phyloP scores from a whole-genome alignment of 2,329 filamentous ascomycete genomes.

The Fonsecaea nubica region DNA sequence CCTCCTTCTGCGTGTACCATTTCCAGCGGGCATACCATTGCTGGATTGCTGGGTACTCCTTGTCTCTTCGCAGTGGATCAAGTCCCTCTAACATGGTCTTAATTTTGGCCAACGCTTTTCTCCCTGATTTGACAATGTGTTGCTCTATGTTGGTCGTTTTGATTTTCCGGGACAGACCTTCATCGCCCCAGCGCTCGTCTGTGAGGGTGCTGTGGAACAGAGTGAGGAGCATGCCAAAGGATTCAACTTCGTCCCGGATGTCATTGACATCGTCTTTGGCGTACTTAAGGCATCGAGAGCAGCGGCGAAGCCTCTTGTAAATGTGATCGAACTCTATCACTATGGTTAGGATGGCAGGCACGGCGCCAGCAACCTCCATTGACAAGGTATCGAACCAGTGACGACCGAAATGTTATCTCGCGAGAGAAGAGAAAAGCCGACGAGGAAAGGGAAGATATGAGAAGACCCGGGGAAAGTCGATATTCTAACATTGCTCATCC shows the following conservation, averaged over 20 bases:
- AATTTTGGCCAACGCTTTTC: not conserved
- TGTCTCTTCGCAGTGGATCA: conserved; percentile 9
- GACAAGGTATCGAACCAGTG: not conserved
- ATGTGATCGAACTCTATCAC: conserved; percentile 1
- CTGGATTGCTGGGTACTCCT: not conserved
- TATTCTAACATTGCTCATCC: not conserved
- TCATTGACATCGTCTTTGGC: not conserved
- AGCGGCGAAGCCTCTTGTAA: conserved; percentile 6
- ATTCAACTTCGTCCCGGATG: conserved; percentile 3
- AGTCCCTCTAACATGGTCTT: not conserved
- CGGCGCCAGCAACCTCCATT: not conserved
- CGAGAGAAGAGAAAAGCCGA: not conserved
- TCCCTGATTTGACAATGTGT: conserved; percentile 15
- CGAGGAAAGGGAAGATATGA: not conserved
- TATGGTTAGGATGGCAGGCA: not conserved
- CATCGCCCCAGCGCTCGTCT: conserved; percentile 8
- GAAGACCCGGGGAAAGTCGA: not conserved
- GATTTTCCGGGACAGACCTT: conserved; percentile 12
- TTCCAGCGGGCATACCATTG: conserved; percentile 10
- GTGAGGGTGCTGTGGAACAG: conserved; percentile 10
- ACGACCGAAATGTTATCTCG: not conserved
- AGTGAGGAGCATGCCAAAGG: not conserved
- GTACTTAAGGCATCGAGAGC: not conserved
- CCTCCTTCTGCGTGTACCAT: conserved; percentile 15
- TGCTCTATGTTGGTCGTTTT: conserved; percentile 10